Conservation (phyloP, 2,329 filamentous ascomycete genomes). For the Colletotrichum nymphaeae region DNA sequence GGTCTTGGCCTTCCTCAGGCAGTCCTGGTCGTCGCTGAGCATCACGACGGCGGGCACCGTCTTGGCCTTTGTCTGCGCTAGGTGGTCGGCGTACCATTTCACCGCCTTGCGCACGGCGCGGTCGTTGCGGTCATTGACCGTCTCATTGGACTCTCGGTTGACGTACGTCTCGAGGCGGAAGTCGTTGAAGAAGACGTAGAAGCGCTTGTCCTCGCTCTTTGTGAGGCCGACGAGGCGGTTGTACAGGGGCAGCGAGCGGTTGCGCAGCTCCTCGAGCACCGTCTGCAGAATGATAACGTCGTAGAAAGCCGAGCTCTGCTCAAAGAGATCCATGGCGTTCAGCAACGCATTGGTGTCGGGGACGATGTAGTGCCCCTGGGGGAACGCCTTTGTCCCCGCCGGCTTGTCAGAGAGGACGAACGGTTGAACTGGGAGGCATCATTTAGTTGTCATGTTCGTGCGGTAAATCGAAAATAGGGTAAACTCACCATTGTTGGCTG, state of each 20-base stretch:
- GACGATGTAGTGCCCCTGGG: slow-evolving; percentile 91
- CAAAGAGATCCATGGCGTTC: slow-evolving; percentile 96
- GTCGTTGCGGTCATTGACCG: slow-evolving; percentile 97
- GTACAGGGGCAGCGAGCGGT: slow-evolving; percentile 92
- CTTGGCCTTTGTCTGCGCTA: slow-evolving; percentile 72
- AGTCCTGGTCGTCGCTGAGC: slow-evolving; percentile 92
- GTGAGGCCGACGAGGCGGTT: slow-evolving; percentile 91
- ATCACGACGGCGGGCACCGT: slow-evolving; percentile 84
- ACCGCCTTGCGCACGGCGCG: slow-evolving; percentile 88
- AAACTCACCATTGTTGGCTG: slow-evolving; percentile 76
- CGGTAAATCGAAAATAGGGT: neutral
- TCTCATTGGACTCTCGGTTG: slow-evolving; percentile 78
- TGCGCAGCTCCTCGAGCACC: slow-evolving; percentile 94
- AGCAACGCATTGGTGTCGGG: slow-evolving; percentile 97
- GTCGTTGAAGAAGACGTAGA: slow-evolving; percentile 99
- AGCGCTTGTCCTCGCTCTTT: slow-evolving; percentile 95
- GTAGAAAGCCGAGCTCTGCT: slow-evolving; percentile 90
- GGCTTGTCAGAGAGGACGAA: slow-evolving; percentile 92
- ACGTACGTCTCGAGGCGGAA: slow-evolving; percentile 94
- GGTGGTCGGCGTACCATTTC: slow-evolving; percentile 89
- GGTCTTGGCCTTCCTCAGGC: slow-evolving; percentile 81
- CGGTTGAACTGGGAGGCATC: slow-evolving; percentile 68
- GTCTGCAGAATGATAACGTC: slow-evolving; percentile 98
- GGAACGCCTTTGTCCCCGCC: slow-evolving; percentile 83
- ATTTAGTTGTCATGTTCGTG: neutral